These are phyloP conservation scores for Erythrobasidium yunnanense DNA, from an alignment of 768 basidiomycete species.

Conservation along the genomic window DNA sequence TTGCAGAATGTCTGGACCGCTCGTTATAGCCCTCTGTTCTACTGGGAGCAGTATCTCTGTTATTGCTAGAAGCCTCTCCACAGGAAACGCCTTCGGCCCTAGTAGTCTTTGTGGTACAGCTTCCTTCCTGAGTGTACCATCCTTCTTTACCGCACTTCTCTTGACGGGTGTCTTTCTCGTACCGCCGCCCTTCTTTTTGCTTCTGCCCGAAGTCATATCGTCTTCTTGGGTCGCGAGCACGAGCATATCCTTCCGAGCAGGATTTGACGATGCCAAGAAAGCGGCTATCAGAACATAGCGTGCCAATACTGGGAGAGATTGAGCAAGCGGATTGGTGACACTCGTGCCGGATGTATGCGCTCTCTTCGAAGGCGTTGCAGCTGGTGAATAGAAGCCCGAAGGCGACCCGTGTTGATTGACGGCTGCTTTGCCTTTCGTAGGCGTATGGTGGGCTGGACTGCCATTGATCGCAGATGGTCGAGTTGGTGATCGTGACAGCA, in stretches of 20 bases:
- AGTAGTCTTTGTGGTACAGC: conserved; percentile 10
- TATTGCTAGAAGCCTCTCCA: conserved; percentile 10
- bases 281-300: conserved; percentile 15
- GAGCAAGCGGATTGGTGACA: neutral
- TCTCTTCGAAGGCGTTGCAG: conserved; percentile 1
- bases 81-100: conserved; percentile 15
- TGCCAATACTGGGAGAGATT: conserved; percentile 2
- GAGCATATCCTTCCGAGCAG: conserved; percentile 1
- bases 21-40: neutral
- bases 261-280: conserved; percentile 22
- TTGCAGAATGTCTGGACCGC: conserved; percentile 20
- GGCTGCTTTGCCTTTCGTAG: neutral
- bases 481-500: no score
- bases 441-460: no score
- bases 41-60: conserved; percentile 10
- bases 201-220: neutral
- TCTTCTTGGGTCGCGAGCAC: conserved; percentile 19
- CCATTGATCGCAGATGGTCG: no score
- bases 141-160: neutral
- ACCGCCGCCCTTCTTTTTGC: conserved; percentile 21
- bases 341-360: no score
- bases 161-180: conserved; percentile 14
- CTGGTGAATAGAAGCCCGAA: neutral
- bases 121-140: conserved; percentile 9
- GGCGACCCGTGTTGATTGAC: no score